Conservation (phyloP, 345 rosid genomes). For the Eucalyptus sp. region DNA sequence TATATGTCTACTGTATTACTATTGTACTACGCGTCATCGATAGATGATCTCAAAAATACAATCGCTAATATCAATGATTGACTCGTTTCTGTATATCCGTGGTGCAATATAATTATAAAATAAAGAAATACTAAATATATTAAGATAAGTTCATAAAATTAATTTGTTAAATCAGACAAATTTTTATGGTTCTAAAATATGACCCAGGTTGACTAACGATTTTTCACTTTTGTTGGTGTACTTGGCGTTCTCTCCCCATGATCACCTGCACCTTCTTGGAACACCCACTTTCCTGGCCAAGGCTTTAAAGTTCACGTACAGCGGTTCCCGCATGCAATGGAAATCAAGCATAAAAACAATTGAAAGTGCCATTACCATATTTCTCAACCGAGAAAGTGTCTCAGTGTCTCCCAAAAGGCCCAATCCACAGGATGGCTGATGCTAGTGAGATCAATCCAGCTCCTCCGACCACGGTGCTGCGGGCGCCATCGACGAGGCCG, state of each 20-base stretch:
- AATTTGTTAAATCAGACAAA: neutral
- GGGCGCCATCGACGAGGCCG: neutral
- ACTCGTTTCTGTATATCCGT: accelerated
- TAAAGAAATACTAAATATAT: neutral
- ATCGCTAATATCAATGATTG: neutral
- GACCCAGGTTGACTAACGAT: neutral
- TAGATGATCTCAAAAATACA: neutral
- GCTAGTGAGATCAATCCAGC: neutral
- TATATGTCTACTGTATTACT: too few relatives aligned
- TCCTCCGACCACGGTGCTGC: neutral
- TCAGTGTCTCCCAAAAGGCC: neutral
- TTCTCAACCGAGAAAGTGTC: neutral
- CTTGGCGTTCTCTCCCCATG: neutral
- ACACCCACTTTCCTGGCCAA: neutral
- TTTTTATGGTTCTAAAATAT: neutral
- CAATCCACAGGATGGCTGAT: neutral
- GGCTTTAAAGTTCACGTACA: neutral
- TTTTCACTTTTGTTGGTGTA: neutral
- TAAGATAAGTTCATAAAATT: neutral
- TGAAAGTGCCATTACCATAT: neutral
- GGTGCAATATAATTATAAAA: neutral
- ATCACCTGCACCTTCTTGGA: neutral
- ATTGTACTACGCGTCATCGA: neutral
- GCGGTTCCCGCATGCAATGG: neutral
- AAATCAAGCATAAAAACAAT: neutral